phyloP scores from a whole-genome alignment of 805 yeast genomes.

The Pichia occidentalis region DNA sequence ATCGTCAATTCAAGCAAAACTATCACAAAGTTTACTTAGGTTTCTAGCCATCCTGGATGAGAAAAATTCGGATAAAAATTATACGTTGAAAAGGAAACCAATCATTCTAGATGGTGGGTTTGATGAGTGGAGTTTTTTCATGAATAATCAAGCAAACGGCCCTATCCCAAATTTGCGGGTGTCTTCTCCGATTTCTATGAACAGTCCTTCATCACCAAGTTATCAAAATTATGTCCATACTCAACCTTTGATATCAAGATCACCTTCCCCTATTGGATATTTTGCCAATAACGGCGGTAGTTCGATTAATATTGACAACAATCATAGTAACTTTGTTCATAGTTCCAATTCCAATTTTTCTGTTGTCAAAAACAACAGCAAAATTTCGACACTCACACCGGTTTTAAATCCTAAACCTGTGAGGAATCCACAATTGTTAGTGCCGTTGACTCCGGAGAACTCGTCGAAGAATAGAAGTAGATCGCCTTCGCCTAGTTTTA shows the following conservation, averaged over 20 bases:
- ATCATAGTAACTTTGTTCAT: too few relatives aligned
- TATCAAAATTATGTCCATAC: conserved; percentile 8
- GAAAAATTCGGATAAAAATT: conserved; percentile 31
- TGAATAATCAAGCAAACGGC: conserved; percentile 8
- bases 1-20: conserved; percentile 23
- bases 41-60: conserved; percentile 33
- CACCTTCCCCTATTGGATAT: conserved; percentile 9
- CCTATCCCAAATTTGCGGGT: not conserved
- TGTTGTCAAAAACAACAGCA: too few relatives aligned
- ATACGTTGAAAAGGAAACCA: conserved; percentile 32
- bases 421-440: too few relatives aligned
- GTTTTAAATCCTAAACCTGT: too few relatives aligned
- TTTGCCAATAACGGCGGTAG: not conserved
- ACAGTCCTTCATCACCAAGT: not conserved
- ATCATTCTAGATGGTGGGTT: conserved; percentile 54
- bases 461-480: too few relatives aligned
- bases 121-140: conserved; percentile 46
- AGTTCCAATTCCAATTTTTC: too few relatives aligned
- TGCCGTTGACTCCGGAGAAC: too few relatives aligned
- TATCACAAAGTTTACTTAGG: conserved; percentile 23
- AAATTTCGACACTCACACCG: too few relatives aligned
- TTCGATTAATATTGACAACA: too few relatives aligned
- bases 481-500: too few relatives aligned
- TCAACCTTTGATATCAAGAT: conserved; percentile 7
- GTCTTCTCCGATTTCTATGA: not conserved